Evolutionary conservation across 1,139 yeast species (phyloP).

Genomic region (Diutina ranongensis): DNA sequence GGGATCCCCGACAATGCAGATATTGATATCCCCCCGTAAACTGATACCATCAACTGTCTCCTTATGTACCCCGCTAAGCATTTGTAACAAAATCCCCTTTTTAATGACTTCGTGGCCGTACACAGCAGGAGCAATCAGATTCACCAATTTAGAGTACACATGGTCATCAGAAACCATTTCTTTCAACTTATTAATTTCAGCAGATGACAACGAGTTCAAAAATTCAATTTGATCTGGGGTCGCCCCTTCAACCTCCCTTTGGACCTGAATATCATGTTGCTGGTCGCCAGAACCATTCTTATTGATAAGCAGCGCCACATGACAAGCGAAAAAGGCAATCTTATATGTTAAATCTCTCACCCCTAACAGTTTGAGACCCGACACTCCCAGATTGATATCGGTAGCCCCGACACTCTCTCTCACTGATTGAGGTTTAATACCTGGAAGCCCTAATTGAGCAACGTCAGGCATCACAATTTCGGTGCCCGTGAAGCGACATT

Average conservation of each 20-base stretch:
- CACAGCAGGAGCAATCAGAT: constrained; percentile 92
- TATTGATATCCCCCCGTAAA: constrained; percentile 92
- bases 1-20: constrained; percentile 97
- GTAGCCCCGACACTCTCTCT: constrained; percentile 42
- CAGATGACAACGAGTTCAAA: constrained; percentile 66
- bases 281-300: constrained; percentile 27
- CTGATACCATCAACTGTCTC: constrained; percentile 90
- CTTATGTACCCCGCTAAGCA: constrained; percentile 95
- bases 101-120: constrained; percentile 94
- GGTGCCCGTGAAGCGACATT: constrained; percentile 89
- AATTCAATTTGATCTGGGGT: constrained; percentile 68
- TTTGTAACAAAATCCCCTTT: constrained; percentile 80
- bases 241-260: constrained; percentile 11
- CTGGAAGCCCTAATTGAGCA: constrained; percentile 92
- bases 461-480: constrained; percentile 95
- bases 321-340: constrained; percentile 85
- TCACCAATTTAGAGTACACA: constrained; percentile 73
- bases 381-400: constrained; percentile 73
- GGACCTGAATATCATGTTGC: constrained; percentile 19
- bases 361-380: constrained; percentile 79
- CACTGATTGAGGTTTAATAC: constrained; percentile 78
- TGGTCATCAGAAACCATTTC: constrained; percentile 88
- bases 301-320: constrained; percentile 52
- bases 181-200: constrained; percentile 76
- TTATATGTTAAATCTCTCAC: constrained; percentile 91